These are phyloP conservation scores for Xenoacremonium recifei DNA, from an alignment of 2,329 filamentous ascomycete genomes.

Conservation along the genomic window DNA sequence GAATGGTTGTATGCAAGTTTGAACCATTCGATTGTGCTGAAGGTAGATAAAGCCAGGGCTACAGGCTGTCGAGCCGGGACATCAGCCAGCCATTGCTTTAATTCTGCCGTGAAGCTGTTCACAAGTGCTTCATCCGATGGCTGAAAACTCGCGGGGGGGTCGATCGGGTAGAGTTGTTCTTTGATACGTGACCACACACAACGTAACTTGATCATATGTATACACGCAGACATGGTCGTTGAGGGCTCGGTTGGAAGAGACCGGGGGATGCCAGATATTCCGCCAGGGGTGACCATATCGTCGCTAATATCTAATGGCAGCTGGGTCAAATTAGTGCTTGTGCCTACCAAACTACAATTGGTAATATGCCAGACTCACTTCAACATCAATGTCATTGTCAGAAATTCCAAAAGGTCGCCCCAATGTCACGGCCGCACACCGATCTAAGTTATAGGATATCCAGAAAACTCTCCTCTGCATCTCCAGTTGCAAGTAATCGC, in stretches of 20 bases:
- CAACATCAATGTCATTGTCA: neutral
- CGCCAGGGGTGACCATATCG: too few relatives aligned
- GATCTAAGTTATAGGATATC: neutral
- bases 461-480: neutral
- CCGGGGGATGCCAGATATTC: too few relatives aligned
- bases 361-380: neutral
- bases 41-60: neutral
- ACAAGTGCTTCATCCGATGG: too few relatives aligned
- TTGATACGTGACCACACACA: neutral
- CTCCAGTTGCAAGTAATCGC: neutral
- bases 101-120: too few relatives aligned
- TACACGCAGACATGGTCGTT: neutral
- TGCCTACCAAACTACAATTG: too few relatives aligned
- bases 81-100: neutral
- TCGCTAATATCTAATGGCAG: too few relatives aligned
- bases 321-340: too few relatives aligned
- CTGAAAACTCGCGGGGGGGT: neutral
- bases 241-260: neutral
- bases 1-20: neutral
- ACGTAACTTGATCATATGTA: neutral
- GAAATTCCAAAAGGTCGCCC: neutral
- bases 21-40: neutral
- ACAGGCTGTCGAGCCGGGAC: neutral
- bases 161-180: neutral
- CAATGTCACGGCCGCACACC: neutral